Evolutionary conservation across 768 basidiomycete genomes (phyloP).

Genomic region (Hypholoma fasciculare): DNA sequence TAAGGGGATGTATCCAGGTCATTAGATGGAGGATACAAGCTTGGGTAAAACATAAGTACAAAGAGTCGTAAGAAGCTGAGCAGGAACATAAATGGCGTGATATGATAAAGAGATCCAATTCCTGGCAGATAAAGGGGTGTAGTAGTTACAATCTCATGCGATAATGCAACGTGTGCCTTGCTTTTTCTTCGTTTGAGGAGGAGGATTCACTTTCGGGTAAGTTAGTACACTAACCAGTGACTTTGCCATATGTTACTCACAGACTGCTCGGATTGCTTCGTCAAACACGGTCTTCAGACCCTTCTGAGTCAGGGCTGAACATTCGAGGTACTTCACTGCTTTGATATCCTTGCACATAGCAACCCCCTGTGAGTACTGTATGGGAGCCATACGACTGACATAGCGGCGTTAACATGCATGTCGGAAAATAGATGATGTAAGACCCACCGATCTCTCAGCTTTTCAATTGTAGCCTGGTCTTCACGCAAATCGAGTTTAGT

Average conservation of each 20-base stretch:
- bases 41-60: slow-evolving; percentile 44
- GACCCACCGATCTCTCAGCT: slow-evolving; percentile 82
- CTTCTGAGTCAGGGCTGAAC: slow-evolving; percentile 96
- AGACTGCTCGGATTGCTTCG: slow-evolving; percentile 95
- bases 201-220: slow-evolving; percentile 65
- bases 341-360: slow-evolving; percentile 92
- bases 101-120: slow-evolving; percentile 28
- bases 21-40: slow-evolving; percentile 23
- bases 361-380: slow-evolving; percentile 89
- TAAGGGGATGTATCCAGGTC: slow-evolving; percentile 18
- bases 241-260: slow-evolving; percentile 51
- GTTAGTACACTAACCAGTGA: neutral
- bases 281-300: slow-evolving; percentile 99
- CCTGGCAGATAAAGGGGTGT: slow-evolving; percentile 18
- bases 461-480: slow-evolving; percentile 89
- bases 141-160: slow-evolving; percentile 46
- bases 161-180: slow-evolving; percentile 64
- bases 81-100: slow-evolving; percentile 64
- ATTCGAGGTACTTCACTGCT: slow-evolving; percentile 95
- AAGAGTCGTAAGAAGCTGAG: slow-evolving; percentile 56
- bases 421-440: neutral
- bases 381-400: slow-evolving; percentile 87
- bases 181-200: slow-evolving; percentile 57
- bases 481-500: slow-evolving; percentile 98
- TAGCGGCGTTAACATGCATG: slow-evolving; percentile 4